phyloP scores from a whole-genome alignment of 176 grass and related monocot species.

The Themeda triandra region DNA sequence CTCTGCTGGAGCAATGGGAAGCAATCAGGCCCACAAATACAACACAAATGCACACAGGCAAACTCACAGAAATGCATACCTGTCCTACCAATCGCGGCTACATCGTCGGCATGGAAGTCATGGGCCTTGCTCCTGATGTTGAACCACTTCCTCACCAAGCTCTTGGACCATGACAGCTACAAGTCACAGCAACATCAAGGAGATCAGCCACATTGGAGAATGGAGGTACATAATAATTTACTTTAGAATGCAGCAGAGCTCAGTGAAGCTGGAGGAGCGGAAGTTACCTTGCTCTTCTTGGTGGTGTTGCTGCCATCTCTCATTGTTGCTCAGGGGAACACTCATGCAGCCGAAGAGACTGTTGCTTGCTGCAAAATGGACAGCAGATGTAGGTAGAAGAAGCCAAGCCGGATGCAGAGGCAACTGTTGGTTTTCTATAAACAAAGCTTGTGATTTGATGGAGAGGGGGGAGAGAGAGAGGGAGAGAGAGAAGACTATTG shows the following conservation, averaged over 20 bases:
- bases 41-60: neutral
- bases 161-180: slow-evolving; percentile 91
- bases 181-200: slow-evolving; percentile 10
- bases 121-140: slow-evolving; percentile 92
- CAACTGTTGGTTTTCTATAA: slow-evolving; percentile 45
- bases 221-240: neutral
- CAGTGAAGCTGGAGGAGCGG: neutral
- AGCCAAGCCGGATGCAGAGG: slow-evolving; percentile 27
- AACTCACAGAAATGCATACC: slow-evolving; percentile 4
- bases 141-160: slow-evolving; percentile 93
- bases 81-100: slow-evolving; percentile 36
- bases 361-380: slow-evolving; percentile 36
- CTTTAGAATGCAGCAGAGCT: neutral
- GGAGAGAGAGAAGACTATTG: neutral
- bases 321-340: slow-evolving; percentile 57
- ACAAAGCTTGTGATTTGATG: slow-evolving; percentile 58
- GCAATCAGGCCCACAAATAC: slow-evolving; percentile 24
- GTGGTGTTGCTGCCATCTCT: slow-evolving; percentile 61
- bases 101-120: slow-evolving; percentile 91
- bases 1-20: slow-evolving; percentile 1
- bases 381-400: slow-evolving; percentile 26
- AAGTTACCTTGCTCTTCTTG: slow-evolving; percentile 84
- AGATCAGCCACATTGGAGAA: neutral
- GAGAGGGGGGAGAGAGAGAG: neutral
- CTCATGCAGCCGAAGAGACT: slow-evolving; percentile 56